Evolutionary conservation across 305 asterid species (phyloP), one percentile per base, ranked within the genome.

Genomic region (Caryopteris hybrid): DNA sequence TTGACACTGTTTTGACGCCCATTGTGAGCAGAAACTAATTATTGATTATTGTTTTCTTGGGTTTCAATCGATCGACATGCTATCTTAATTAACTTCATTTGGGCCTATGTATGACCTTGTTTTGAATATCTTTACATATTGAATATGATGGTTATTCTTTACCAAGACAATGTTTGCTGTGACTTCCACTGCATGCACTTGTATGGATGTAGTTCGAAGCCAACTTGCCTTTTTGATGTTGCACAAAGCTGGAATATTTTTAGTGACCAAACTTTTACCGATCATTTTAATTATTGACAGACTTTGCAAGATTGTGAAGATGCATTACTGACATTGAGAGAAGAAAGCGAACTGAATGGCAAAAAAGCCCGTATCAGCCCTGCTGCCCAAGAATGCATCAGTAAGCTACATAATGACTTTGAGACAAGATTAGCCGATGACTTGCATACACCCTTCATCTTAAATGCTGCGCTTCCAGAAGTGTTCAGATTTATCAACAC

Each of bases 351-450:
- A 70, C 64, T 61, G 33, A 72, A 47, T 58, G 79, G 69, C 45
- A 71, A 75, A 71, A 20, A 69, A 71, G 77, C 56, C 39, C 76
- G 85, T 55, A 64, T 80, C 66, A 80, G 61, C 66, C 73, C 78
- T 13, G 83, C 73, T 42, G 87, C 82, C 33, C 80, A 81, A 69
- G 84, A 86, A 27, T 81, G 91, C 84, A 83, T 82, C 69, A 70
- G 22, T 14, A 86, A 80, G 69, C 85, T 92, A 73, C 89, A 34
- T 46, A 70, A 57, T 5, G 96, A 92, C 43, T 80, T 90, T 47
- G 87, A 86, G 76, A 38, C 85, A 1, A 88, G 77, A 75, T 57
- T 92, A 77, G 83, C 95, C 5, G 97, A 89, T 79, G 98, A 92
- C 76, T 74, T 92, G 82, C 96, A 90, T 58, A 87, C 97, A 1